phyloP scores from a whole-genome alignment of 108 stramenopile species.

The Fistulifera solaris region DNA sequence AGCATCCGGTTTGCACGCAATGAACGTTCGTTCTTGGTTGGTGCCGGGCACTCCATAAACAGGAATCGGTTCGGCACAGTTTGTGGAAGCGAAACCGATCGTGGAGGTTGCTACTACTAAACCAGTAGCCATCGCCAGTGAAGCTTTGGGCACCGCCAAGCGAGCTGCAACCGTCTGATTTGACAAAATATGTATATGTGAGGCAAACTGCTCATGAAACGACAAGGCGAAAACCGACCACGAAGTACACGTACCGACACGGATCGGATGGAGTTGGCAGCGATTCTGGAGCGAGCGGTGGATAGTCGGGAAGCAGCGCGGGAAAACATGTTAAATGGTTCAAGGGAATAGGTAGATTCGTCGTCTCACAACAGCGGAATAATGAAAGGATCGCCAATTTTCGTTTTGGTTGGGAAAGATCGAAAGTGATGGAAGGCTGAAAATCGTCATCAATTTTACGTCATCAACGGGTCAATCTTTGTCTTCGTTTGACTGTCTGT shows the following conservation, averaged over 20 bases:
- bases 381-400: no score
- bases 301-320: constrained; percentile 6
- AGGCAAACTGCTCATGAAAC: background rate
- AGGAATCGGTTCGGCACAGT: constrained; percentile 39
- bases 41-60: constrained; percentile 66
- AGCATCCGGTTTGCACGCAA: constrained; percentile 93
- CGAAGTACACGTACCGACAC: background rate
- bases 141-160: background rate
- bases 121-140: constrained; percentile 1
- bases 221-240: background rate
- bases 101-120: background rate
- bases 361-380: no score
- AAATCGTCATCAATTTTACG: no score
- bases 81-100: background rate
- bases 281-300: background rate
- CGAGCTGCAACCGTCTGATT: constrained; percentile 2
- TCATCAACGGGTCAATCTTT: no score
- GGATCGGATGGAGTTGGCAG: background rate
- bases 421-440: no score
- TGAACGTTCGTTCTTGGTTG: constrained; percentile 83
- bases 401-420: no score
- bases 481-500: no score
- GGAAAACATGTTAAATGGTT: constrained; percentile 6
- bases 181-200: no score
- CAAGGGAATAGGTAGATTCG: no score